Evolutionary conservation across 257 asterid genomes (phyloP).

Genomic region (Solanum bukasovii): DNA sequence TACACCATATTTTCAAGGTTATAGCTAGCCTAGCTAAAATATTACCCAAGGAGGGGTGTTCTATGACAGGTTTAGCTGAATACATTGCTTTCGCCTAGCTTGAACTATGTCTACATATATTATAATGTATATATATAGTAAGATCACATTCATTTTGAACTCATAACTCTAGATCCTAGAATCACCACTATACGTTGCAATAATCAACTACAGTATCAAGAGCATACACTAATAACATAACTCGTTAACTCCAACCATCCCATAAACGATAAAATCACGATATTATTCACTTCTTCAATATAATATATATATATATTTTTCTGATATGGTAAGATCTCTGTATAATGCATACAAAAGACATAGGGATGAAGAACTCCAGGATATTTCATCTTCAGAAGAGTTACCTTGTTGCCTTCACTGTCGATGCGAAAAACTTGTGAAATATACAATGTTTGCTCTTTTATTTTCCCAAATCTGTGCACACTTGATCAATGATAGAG

Average conservation of each 20-base stretch:
- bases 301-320: neutral
- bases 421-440: neutral
- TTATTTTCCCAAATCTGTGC: conserved; percentile 62
- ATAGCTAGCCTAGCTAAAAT: neutral
- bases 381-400: neutral
- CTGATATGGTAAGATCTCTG: neutral
- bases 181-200: neutral
- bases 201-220: neutral
- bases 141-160: neutral
- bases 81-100: neutral
- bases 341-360: neutral
- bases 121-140: neutral
- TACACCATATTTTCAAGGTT: neutral
- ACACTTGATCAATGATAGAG: conserved; percentile 53
- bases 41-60: neutral
- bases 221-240: neutral
- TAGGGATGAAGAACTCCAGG: neutral
- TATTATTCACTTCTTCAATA: neutral
- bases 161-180: neutral
- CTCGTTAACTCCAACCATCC: neutral
- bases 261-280: neutral
- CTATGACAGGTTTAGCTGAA: neutral
- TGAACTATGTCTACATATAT: neutral
- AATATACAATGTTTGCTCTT: conserved; percentile 30
- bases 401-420: neutral